A percentile compares a stretch with the other conserved stretches of the same genome.
Evolutionary conservation across 208 protist genomes (phyloP).

Genomic region (Angomonas desouzai): DNA sequence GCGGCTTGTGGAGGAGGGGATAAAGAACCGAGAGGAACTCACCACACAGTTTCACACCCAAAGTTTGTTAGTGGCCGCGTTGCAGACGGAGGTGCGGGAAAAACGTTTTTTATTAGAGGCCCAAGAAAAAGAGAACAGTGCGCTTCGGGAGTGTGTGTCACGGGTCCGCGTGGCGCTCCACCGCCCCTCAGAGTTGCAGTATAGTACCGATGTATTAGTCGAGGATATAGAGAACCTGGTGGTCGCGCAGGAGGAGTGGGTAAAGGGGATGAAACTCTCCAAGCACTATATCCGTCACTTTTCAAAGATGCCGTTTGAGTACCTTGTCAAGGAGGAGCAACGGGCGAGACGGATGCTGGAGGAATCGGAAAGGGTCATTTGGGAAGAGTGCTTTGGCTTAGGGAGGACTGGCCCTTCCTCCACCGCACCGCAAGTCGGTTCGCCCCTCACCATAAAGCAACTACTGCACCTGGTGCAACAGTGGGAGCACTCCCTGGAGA

Average conservation of each 20-base stretch:
- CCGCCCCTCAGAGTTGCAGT: conserved; percentile 44
- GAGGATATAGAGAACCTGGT: conserved; percentile 30
- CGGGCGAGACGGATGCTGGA: conserved; percentile 11
- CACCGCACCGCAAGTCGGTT: too few relatives aligned
- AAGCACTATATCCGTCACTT: conserved; percentile 19
- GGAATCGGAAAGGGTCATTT: conserved; percentile 4
- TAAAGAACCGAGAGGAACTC: conserved; percentile 37
- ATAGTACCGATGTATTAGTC: conserved; percentile 34
- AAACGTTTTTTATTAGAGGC: conserved; percentile 47
- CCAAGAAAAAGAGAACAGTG: conserved; percentile 30
- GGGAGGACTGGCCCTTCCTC: too few relatives aligned
- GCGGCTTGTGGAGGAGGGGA: conserved; percentile 41
- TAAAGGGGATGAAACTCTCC: conserved; percentile 18
- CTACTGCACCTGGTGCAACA: too few relatives aligned
- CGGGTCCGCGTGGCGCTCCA: conserved; percentile 31
- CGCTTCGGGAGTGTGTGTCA: conserved; percentile 29
- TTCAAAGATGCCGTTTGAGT: conserved; percentile 12
- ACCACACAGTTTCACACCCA: conserved; percentile 32
- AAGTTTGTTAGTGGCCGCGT: conserved; percentile 31
- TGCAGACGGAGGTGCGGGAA: conserved; percentile 52
- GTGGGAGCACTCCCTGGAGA: background rate
- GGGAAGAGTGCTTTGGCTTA: background rate
- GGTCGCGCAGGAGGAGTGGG: conserved; percentile 20
- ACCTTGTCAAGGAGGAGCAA: conserved; percentile 23
- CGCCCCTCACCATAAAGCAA: too few relatives aligned